These are phyloP conservation scores for Sextonia rubra DNA, from an alignment of 164 flowering plant genomes.

Conservation along the genomic window DNA sequence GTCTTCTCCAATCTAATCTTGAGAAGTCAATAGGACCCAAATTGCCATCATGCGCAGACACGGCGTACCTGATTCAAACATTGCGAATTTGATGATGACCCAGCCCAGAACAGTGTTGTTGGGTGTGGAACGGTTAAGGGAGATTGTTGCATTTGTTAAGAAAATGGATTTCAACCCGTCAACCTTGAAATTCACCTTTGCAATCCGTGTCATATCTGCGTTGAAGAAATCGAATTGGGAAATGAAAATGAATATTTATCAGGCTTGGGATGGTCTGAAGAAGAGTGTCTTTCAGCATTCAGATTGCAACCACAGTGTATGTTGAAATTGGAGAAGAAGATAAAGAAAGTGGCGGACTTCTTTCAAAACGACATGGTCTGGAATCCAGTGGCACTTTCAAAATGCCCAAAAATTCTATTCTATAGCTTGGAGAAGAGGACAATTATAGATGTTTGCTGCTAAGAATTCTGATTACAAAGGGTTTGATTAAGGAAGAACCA, in stretches of 20 bases:
- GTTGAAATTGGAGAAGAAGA: constrained; percentile 4
- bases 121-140: constrained; percentile 1
- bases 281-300: background rate
- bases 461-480: background rate
- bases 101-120: background rate
- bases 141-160: constrained; percentile 1
- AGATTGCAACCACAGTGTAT: background rate
- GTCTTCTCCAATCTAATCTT: background rate
- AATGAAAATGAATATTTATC: background rate
- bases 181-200: background rate
- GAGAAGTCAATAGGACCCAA: background rate
- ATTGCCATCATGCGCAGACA: background rate
- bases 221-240: background rate
- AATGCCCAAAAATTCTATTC: background rate
- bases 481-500: background rate
- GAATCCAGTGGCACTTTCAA: background rate
- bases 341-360: constrained; percentile 1
- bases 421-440: constrained; percentile 5
- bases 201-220: background rate
- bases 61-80: background rate
- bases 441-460: background rate
- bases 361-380: background rate
- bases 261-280: constrained; percentile 7
- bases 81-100: background rate
- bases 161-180: constrained; percentile 1